Evolutionary conservation across 192 early-diverging fungal genomes (phyloP).

Genomic region (Tieghemiomyces parasiticus): DNA sequence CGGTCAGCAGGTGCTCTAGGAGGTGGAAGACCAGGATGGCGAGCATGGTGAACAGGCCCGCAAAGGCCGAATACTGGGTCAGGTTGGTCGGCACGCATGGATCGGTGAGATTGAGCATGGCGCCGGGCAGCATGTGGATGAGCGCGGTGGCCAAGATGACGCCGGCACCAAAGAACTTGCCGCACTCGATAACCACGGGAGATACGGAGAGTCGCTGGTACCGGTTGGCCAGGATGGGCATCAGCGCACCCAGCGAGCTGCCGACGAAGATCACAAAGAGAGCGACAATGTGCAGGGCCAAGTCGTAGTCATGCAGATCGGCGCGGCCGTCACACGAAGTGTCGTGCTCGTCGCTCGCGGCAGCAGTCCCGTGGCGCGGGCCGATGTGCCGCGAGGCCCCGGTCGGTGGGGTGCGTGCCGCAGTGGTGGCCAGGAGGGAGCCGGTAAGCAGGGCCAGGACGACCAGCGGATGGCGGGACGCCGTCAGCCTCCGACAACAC

Average conservation of each 20-base stretch:
- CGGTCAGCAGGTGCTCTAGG: constrained; percentile 36
- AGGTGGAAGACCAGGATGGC: constrained; percentile 48
- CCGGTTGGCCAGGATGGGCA: constrained; percentile 30
- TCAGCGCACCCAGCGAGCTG: constrained; percentile 31
- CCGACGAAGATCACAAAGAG: constrained; percentile 38
- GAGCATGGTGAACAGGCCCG: constrained; percentile 41
- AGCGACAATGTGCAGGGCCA: constrained; percentile 29
- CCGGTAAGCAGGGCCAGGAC: no score
- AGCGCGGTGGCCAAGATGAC: constrained; percentile 62
- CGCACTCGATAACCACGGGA: constrained; percentile 20
- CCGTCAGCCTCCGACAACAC: no score
- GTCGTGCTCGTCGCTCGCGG: no score
- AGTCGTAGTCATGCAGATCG: neutral
- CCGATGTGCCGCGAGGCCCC: no score
- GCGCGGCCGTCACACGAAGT: no score
- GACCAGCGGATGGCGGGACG: no score
- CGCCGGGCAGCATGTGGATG: constrained; percentile 56
- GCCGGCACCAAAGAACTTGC: constrained; percentile 46
- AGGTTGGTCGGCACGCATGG: constrained; percentile 35
- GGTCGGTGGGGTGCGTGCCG: no score
- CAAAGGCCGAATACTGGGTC: constrained; percentile 34
- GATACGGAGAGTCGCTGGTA: constrained; percentile 19
- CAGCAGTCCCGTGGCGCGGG: no score
- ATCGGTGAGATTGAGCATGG: constrained; percentile 35
- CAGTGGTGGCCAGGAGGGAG: no score